phyloP scores from a whole-genome alignment of 2,329 filamentous ascomycete species.

The Colletotrichum musicola region DNA sequence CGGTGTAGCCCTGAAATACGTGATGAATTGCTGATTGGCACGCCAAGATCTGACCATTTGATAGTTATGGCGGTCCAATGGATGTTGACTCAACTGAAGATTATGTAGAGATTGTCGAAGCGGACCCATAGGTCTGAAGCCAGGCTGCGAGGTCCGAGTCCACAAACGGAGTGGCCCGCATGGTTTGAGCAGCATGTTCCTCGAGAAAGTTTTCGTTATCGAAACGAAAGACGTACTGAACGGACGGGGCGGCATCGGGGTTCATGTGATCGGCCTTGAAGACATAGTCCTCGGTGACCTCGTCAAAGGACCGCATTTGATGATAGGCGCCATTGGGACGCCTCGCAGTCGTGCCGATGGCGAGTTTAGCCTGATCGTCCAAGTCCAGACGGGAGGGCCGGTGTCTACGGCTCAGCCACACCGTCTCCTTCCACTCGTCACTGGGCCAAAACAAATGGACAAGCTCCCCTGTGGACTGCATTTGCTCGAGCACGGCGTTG shows the following conservation, averaged over 20 bases:
- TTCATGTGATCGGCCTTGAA: background rate
- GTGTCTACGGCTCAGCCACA: background rate
- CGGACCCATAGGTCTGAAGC: background rate
- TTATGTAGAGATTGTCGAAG: too few species aligned
- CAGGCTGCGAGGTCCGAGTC: background rate
- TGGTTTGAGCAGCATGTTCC: background rate
- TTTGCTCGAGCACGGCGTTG: background rate
- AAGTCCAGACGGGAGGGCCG: background rate
- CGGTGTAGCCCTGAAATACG: too few species aligned
- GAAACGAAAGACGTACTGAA: background rate
- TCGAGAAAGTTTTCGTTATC: background rate
- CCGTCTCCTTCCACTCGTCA: background rate
- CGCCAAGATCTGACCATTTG: too few species aligned
- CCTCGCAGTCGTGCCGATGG: background rate
- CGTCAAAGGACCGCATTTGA: background rate
- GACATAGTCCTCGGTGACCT: background rate
- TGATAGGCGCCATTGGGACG: background rate
- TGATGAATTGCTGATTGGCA: too few species aligned
- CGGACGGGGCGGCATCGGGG: background rate
- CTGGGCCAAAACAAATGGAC: background rate
- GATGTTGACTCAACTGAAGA: too few species aligned
- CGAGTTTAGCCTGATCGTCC: background rate
- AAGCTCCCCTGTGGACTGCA: background rate
- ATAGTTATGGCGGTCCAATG: too few species aligned
- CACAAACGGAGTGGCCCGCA: background rate